Evolutionary conservation across 768 basidiomycete species (phyloP).

Genomic region (Serendipita sp.): DNA sequence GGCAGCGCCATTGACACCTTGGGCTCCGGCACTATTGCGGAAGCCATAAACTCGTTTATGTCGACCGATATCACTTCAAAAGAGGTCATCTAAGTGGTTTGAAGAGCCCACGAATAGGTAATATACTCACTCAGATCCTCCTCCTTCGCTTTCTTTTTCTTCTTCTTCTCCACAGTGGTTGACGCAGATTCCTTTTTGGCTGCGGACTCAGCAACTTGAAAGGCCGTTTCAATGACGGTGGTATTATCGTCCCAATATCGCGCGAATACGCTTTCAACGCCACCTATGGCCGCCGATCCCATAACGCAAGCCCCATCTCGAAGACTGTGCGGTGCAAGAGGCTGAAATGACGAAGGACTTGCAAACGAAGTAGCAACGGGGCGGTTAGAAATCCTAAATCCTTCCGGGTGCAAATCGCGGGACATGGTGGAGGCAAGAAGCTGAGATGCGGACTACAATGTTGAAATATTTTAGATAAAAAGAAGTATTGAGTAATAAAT

Average conservation of each 20-base stretch:
- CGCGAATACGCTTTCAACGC: conserved; percentile 57
- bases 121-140: background rate
- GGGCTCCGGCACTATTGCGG: background rate
- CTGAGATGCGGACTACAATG: conserved; percentile 54
- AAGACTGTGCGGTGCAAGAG: conserved; percentile 53
- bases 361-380: conserved; percentile 89
- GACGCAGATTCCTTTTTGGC: conserved; percentile 22
- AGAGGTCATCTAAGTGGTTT: background rate
- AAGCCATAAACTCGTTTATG: conserved; percentile 4
- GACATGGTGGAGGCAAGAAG: conserved; percentile 81
- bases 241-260: conserved; percentile 89
- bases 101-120: background rate
- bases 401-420: conserved; percentile 72
- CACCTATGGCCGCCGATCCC: conserved; percentile 54
- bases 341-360: conserved; percentile 79
- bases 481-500: too few species aligned
- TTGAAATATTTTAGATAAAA: background rate
- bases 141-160: conserved; percentile 18
- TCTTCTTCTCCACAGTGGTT: conserved; percentile 23
- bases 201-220: conserved; percentile 51
- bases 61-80: conserved; percentile 3
- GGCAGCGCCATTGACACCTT: background rate
- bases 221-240: conserved; percentile 57
- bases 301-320: conserved; percentile 63
- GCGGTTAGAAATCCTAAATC: conserved; percentile 79